These are phyloP conservation scores for Globisporangium takayamanum DNA, from an alignment of 352 stramenopile species.

Conservation along the genomic window DNA sequence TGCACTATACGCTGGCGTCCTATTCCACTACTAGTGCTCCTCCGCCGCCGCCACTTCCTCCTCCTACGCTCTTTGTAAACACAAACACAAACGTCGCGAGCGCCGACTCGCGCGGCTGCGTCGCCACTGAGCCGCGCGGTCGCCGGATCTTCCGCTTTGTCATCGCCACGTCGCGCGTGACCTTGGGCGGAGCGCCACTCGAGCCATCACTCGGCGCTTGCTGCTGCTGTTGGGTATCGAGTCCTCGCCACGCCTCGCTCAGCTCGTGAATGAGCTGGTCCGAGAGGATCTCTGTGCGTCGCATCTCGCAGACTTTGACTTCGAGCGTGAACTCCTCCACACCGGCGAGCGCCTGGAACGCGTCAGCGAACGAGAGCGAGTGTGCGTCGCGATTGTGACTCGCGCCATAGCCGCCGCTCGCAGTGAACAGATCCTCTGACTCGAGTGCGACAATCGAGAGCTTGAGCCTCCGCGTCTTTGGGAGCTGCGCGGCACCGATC, in stretches of 20 bases:
- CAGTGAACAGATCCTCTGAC: neutral
- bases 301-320: slow-evolving; percentile 10
- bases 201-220: neutral
- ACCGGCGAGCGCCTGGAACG: slow-evolving; percentile 5
- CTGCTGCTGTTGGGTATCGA: slow-evolving; percentile 4
- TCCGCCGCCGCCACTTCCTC: neutral
- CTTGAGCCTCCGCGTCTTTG: slow-evolving; percentile 18
- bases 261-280: slow-evolving; percentile 15
- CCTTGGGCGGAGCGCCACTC: neutral
- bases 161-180: slow-evolving; percentile 21
- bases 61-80: slow-evolving; percentile 15
- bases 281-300: slow-evolving; percentile 8
- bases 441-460: slow-evolving; percentile 17
- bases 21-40: no score
- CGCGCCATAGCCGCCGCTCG: neutral
- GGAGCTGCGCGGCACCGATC: slow-evolving; percentile 13
- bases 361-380: slow-evolving; percentile 6
- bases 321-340: slow-evolving; percentile 16
- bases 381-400: neutral
- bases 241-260: slow-evolving; percentile 18
- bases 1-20: neutral
- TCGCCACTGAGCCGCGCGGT: slow-evolving; percentile 5
- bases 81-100: slow-evolving; percentile 27
- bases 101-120: slow-evolving; percentile 1
- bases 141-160: slow-evolving; percentile 26